Conservation (phyloP, 2,329 filamentous ascomycete species). For the Stagonosporopsis tanaceti region DNA sequence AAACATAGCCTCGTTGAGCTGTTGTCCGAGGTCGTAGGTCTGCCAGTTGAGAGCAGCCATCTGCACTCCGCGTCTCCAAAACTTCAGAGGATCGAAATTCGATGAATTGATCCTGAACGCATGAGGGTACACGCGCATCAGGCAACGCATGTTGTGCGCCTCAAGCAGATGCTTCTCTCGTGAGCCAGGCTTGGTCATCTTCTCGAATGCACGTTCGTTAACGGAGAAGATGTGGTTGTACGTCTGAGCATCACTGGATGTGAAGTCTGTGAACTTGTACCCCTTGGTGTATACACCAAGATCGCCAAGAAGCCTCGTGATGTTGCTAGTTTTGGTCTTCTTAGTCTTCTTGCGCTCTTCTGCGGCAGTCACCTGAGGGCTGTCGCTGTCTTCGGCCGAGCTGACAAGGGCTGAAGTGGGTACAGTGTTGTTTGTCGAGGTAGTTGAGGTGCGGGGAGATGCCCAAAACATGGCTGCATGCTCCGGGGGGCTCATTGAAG, state of each 20-base stretch:
- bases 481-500: conserved; percentile 62
- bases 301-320: conserved; percentile 80
- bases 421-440: conserved; percentile 64
- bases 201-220: conserved; percentile 86
- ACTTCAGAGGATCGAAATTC: conserved; percentile 93
- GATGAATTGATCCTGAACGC: conserved; percentile 82
- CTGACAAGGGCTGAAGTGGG: conserved; percentile 63
- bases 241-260: conserved; percentile 77
- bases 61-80: conserved; percentile 95
- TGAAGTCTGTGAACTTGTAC: conserved; percentile 86
- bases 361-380: conserved; percentile 62
- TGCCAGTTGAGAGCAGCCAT: conserved; percentile 99
- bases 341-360: conserved; percentile 67
- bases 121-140: conserved; percentile 91
- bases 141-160: conserved; percentile 86
- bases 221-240: conserved; percentile 97
- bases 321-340: conserved; percentile 77
- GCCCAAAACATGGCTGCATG: conserved; percentile 56
- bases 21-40: conserved; percentile 93
- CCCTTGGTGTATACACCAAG: conserved; percentile 81
- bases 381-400: conserved; percentile 81
- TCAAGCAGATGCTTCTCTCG: conserved; percentile 81
- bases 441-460: conserved; percentile 62
- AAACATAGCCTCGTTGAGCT: conserved; percentile 98
- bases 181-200: conserved; percentile 76